Evolutionary conservation across 2,329 filamentous ascomycete genomes (phyloP).

Genomic region (Keithomyces neogunnii): DNA sequence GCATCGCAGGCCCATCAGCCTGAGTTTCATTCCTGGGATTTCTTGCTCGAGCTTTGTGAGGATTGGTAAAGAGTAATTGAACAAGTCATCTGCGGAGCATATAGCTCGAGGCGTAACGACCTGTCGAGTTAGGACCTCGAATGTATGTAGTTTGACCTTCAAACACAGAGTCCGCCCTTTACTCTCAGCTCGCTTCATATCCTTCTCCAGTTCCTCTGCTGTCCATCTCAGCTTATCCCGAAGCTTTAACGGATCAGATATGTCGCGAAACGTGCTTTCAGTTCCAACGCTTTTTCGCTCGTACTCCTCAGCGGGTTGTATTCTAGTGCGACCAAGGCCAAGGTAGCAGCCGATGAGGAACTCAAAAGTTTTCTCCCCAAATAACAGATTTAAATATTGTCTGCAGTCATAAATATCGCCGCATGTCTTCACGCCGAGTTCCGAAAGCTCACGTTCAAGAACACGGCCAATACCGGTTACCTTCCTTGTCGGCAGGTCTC

Average conservation of each 20-base stretch:
- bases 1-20: constrained; percentile 82
- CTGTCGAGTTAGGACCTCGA: constrained; percentile 83
- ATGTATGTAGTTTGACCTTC: constrained; percentile 91
- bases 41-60: constrained; percentile 77
- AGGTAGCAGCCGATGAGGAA: constrained; percentile 81
- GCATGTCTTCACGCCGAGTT: constrained; percentile 80
- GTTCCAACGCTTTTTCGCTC: constrained; percentile 92
- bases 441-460: constrained; percentile 80
- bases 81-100: constrained; percentile 69
- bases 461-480: constrained; percentile 94
- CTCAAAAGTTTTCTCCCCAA: constrained; percentile 83
- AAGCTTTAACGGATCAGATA: constrained; percentile 59
- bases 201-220: constrained; percentile 79
- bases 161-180: constrained; percentile 87
- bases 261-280: constrained; percentile 82
- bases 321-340: constrained; percentile 74
- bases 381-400: constrained; percentile 65
- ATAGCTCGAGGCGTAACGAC: constrained; percentile 66
- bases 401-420: constrained; percentile 77
- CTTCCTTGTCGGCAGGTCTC: constrained; percentile 73
- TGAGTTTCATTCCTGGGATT: constrained; percentile 66
- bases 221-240: constrained; percentile 71
- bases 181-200: constrained; percentile 69
- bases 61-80: constrained; percentile 73
- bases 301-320: constrained; percentile 81